These are phyloP conservation scores for Flaveria floridana DNA, from an alignment of 140 eudicot species.

Conservation along the genomic window DNA sequence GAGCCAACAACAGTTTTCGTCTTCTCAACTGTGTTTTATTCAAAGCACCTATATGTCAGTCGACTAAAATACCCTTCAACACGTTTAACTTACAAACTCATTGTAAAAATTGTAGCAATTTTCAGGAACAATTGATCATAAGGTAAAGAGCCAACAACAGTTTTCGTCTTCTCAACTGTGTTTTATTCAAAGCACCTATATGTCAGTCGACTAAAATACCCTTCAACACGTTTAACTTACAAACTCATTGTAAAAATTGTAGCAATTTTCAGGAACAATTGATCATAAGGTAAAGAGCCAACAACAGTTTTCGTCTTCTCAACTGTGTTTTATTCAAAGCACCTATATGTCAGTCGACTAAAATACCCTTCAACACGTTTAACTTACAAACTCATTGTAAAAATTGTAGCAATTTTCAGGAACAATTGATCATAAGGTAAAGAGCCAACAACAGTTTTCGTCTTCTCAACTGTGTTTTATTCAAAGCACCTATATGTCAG, in stretches of 20 bases:
- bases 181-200: background rate
- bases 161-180: conserved; percentile 80
- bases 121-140: background rate
- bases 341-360: conserved; percentile 12
- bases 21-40: conserved; percentile 60
- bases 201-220: conserved; percentile 23
- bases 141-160: conserved; percentile 77
- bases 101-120: background rate
- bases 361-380: conserved; percentile 10
- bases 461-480: conserved; percentile 61
- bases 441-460: conserved; percentile 79
- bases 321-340: conserved; percentile 46
- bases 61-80: conserved; percentile 21
- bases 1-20: conserved; percentile 74
- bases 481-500: conserved; percentile 9
- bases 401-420: background rate
- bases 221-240: background rate
- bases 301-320: conserved; percentile 71
- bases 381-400: background rate
- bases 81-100: background rate
- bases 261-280: background rate
- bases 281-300: conserved; percentile 68
- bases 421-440: too few species aligned
- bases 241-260: background rate
- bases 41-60: conserved; percentile 8